Conservation (phyloP, 2,329 filamentous ascomycete genomes). For the Neopestalotiopsis clavispora region DNA sequence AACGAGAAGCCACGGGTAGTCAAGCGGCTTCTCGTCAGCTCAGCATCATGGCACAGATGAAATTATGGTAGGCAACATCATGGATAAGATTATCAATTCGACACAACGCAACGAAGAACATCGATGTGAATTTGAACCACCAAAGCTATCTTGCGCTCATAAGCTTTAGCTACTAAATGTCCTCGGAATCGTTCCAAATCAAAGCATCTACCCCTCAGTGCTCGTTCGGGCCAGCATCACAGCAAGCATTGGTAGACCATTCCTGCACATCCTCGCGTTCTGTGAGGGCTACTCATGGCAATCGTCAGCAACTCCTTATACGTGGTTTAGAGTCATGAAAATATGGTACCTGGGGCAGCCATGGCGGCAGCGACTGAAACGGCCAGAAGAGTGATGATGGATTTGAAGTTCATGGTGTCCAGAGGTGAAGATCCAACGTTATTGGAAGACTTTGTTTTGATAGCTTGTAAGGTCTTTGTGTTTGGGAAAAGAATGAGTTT, state of each 20-base stretch:
- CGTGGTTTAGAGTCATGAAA: not conserved
- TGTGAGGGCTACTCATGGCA: not conserved
- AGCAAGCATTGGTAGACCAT: not conserved
- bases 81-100: too few relatives aligned
- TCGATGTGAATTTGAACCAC: too few relatives aligned
- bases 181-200: too few relatives aligned
- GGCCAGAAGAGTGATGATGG: conserved; percentile 5
- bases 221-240: not conserved
- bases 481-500: too few relatives aligned
- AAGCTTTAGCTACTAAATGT: too few relatives aligned
- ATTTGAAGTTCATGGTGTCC: conserved; percentile 5
- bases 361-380: conserved; percentile 1
- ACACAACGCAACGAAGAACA: too few relatives aligned
- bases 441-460: not conserved
- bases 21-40: too few relatives aligned
- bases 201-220: not conserved
- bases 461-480: not conserved
- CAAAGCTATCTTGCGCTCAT: too few relatives aligned
- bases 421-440: too few relatives aligned
- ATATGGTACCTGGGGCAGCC: conserved; percentile 4
- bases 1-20: too few relatives aligned
- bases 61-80: too few relatives aligned
- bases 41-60: too few relatives aligned
- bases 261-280: conserved; percentile 9
- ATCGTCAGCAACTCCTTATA: not conserved